Conservation (phyloP, 2,329 filamentous ascomycete species). For the Colletotrichum spaethianum region DNA sequence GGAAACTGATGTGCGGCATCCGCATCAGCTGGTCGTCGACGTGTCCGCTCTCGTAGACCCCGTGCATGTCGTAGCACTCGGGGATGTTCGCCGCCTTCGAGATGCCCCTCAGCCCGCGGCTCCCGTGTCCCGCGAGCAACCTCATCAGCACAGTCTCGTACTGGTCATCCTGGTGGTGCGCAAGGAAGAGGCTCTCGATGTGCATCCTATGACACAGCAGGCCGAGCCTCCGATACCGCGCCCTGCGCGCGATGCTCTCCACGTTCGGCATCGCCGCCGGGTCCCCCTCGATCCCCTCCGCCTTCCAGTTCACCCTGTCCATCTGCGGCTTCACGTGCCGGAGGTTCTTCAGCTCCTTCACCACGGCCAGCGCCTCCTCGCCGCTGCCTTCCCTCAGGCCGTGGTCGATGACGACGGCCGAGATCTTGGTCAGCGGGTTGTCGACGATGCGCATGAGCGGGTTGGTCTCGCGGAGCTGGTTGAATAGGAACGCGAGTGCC, state of each 20-base stretch:
- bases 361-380: slow-evolving; percentile 66
- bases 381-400: slow-evolving; percentile 66
- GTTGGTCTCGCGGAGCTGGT: slow-evolving; percentile 56
- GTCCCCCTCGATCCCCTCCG: slow-evolving; percentile 47
- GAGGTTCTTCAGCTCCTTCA: slow-evolving; percentile 53
- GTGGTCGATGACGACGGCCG: slow-evolving; percentile 71
- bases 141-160: slow-evolving; percentile 92
- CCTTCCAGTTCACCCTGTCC: slow-evolving; percentile 65
- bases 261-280: slow-evolving; percentile 70
- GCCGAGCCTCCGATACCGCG: slow-evolving; percentile 82
- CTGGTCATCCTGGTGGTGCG: slow-evolving; percentile 92
- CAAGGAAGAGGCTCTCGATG: slow-evolving; percentile 78
- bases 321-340: slow-evolving; percentile 49
- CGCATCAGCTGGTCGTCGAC: slow-evolving; percentile 59
- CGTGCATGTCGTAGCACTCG: slow-evolving; percentile 83
- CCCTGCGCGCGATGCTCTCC: slow-evolving; percentile 81
- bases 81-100: slow-evolving; percentile 78
- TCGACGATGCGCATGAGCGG: slow-evolving; percentile 59
- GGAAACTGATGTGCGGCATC: slow-evolving; percentile 56
- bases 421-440: slow-evolving; percentile 58
- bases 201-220: slow-evolving; percentile 65
- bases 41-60: slow-evolving; percentile 77
- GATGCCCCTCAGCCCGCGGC: slow-evolving; percentile 82
- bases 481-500: slow-evolving; percentile 86
- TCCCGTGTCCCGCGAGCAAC: slow-evolving; percentile 75